Conservation (phyloP, 2,329 filamentous ascomycete species). For the Xylaria hypoxylon region DNA sequence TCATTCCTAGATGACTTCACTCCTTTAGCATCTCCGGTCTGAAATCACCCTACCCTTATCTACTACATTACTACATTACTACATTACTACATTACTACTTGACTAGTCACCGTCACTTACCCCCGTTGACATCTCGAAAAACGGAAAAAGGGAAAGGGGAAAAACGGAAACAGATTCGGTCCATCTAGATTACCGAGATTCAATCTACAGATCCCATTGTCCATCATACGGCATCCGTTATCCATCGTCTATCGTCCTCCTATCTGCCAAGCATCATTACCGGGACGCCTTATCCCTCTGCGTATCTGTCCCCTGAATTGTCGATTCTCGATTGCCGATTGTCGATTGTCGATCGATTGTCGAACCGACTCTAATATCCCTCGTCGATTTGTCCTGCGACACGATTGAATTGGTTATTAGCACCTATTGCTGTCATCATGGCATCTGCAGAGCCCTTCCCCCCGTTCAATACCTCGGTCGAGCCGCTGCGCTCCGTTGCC, state of each 20-base stretch:
- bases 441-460: constrained; percentile 66
- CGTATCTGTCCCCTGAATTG: background rate
- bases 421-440: constrained; percentile 53
- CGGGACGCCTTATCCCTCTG: background rate
- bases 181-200: background rate
- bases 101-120: background rate
- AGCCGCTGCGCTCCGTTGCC: constrained; percentile 59
- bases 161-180: background rate
- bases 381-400: constrained; percentile 8
- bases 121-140: constrained; percentile 1
- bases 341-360: background rate
- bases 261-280: background rate
- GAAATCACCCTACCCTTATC: constrained; percentile 17
- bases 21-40: constrained; percentile 47
- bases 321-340: background rate
- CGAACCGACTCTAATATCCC: constrained; percentile 6
- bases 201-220: background rate
- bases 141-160: no score
- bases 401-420: constrained; percentile 2
- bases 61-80: background rate
- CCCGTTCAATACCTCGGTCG: constrained; percentile 62
- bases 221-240: no score
- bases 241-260: background rate
- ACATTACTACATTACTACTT: no score
- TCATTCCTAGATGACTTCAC: constrained; percentile 47